Base-by-base conservation (phyloP, 306 rosid species). In the Quercus robur region DNA sequence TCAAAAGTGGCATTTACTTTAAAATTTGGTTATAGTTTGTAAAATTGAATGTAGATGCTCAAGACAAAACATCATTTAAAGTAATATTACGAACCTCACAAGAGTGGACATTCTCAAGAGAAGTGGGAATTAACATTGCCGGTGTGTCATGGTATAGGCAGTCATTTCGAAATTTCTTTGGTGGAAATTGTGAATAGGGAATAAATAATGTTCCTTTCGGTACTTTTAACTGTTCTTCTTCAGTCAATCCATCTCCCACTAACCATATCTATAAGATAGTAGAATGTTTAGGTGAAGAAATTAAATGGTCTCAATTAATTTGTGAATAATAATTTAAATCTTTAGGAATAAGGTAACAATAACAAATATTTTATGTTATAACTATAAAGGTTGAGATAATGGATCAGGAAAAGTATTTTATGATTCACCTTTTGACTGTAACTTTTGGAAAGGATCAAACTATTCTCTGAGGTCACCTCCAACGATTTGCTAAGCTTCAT, bases 151-250 rank as follows among this genome's bases (percentile, higher is more conserved):
- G 75, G 75, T 94, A 94, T 76, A 81, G 81, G 73, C 98, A 94
- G 26, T 94, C 97, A 56, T 81, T 83, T n/a, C 97, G 93, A 19
- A 86, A 8, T 80, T 79, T 79, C 77, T 83, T 92, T 7, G 89
- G 97, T 73, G 97, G 94, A 66, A 92, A 82, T 67, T 88, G 97
- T 3, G 97, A 85, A 75, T 83, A 84, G 7, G 98, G 97, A 70
- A 94, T 75, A 75, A 92, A 90, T 70, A 89, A 11, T 20, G 97
- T 74, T 84, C 94, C 93, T 83, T 89, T 90, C 73, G 89, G 87
- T 56, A 94, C 96, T 44, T 77, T 87, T 30, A 70, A 18, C 3
- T 94, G 98, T 79, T 94, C 96, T 61, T 76, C 84, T 19, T 87
- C 85, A 0, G 74, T 74, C 38, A 84, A 11, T 67, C 91, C 88